A percentile compares a stretch with the other conserved stretches of the same genome.
phyloP scores from a whole-genome alignment of 495 filamentous ascomycete species.

The Trichoderma virens region DNA sequence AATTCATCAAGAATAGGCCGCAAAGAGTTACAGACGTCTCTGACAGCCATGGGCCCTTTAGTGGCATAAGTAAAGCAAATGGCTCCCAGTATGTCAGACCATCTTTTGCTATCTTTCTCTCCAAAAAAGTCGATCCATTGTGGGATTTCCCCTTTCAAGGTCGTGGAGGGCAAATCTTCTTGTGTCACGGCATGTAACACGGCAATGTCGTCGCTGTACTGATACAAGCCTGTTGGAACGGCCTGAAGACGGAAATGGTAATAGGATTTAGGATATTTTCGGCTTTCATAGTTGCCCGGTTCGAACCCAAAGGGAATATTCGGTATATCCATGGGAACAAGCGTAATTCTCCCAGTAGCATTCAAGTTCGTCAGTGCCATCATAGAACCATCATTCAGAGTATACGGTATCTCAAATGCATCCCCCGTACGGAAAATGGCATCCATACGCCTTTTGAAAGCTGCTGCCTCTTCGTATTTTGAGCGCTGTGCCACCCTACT shows the following conservation, averaged over 20 bases:
- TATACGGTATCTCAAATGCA: slow-evolving; percentile 29
- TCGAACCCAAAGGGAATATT: slow-evolving; percentile 67
- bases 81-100: slow-evolving; percentile 55
- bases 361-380: slow-evolving; percentile 64
- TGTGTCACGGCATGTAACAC: slow-evolving; percentile 30
- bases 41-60: slow-evolving; percentile 47
- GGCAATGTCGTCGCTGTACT: slow-evolving; percentile 47
- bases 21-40: slow-evolving; percentile 46
- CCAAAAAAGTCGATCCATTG: slow-evolving; percentile 77
- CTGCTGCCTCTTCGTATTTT: slow-evolving; percentile 44
- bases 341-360: slow-evolving; percentile 47
- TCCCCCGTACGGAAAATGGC: slow-evolving; percentile 35
- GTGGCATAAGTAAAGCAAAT: slow-evolving; percentile 52
- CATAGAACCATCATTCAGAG: slow-evolving; percentile 56
- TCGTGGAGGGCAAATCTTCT: slow-evolving; percentile 21
- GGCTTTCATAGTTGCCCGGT: slow-evolving; percentile 59
- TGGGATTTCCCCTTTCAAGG: slow-evolving; percentile 45
- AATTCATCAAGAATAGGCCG: slow-evolving; percentile 57
- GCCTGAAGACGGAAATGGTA: slow-evolving; percentile 56
- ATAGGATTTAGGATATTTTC: slow-evolving; percentile 57
- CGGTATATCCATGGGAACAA: slow-evolving; percentile 50
- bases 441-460: slow-evolving; percentile 56
- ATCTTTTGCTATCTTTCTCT: slow-evolving; percentile 50
- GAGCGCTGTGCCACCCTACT: slow-evolving; percentile 36
- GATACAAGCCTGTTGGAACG: slow-evolving; percentile 48